Evolutionary conservation across 2,329 filamentous ascomycete species (phyloP).

Genomic region (Knufia fluminis): DNA sequence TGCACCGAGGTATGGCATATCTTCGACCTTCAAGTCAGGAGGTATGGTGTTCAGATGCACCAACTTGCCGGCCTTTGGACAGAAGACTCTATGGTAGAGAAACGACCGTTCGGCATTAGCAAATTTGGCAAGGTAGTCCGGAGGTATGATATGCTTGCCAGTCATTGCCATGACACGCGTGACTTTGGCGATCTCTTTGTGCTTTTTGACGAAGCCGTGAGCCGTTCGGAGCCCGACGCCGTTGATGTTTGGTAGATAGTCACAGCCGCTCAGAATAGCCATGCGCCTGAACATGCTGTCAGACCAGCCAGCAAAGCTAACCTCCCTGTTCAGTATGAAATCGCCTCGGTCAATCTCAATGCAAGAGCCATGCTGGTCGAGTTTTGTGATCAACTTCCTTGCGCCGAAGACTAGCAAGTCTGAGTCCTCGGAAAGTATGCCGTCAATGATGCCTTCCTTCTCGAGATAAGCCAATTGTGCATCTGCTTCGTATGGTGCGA

Average conservation of each 20-base stretch:
- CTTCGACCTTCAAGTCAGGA: slow-evolving; percentile 52
- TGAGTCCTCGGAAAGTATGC: slow-evolving; percentile 92
- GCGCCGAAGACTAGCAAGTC: slow-evolving; percentile 93
- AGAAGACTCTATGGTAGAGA: slow-evolving; percentile 89
- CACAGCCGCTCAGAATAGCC: slow-evolving; percentile 93
- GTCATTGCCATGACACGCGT: slow-evolving; percentile 81
- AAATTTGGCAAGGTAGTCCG: slow-evolving; percentile 73
- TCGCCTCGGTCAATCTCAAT: slow-evolving; percentile 83
- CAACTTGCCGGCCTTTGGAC: slow-evolving; percentile 59
- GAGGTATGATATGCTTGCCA: slow-evolving; percentile 70
- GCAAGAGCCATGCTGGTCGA: slow-evolving; percentile 88
- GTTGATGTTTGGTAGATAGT: slow-evolving; percentile 80
- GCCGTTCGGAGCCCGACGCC: slow-evolving; percentile 89
- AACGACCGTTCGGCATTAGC: slow-evolving; percentile 86
- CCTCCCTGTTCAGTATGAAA: slow-evolving; percentile 78
- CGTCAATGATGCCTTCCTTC: slow-evolving; percentile 69
- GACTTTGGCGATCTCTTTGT: slow-evolving; percentile 76
- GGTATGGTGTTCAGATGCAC: slow-evolving; percentile 66
- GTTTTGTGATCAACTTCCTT: slow-evolving; percentile 79
- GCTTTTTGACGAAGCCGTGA: slow-evolving; percentile 78
- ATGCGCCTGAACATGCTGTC: slow-evolving; percentile 86
- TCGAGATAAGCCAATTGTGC: slow-evolving; percentile 95
- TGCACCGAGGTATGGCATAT: slow-evolving; percentile 73
- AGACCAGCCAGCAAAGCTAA: slow-evolving; percentile 84
- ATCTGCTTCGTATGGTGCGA: slow-evolving; percentile 95